Conservation (phyloP, 306 rosid species). For the barrel medic (Medicago truncatula) region DNA sequence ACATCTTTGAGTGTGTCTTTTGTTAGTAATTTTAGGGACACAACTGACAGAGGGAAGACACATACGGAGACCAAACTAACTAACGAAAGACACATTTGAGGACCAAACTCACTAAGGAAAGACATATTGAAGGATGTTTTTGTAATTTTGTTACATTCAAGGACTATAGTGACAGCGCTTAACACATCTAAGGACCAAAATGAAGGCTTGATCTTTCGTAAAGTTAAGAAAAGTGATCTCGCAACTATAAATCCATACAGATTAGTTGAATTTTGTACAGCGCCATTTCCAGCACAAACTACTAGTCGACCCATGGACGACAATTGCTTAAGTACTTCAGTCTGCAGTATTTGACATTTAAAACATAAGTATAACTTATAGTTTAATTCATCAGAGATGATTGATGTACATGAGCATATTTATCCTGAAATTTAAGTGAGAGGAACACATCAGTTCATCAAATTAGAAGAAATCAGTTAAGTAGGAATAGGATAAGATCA, state of each 20-base stretch:
- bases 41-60: not conserved
- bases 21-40: not conserved
- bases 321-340: conserved; percentile 91
- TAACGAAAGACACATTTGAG: not conserved
- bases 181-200: not conserved
- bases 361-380: conserved; percentile 39
- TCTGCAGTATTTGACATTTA: conserved; percentile 64
- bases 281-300: conserved; percentile 91
- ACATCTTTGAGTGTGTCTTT: not conserved
- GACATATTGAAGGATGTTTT: not conserved
- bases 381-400: conserved; percentile 40
- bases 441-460: not conserved
- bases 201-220: conserved; percentile 14
- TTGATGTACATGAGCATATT: conserved; percentile 27
- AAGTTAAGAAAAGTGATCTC: conserved; percentile 27
- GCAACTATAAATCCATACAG: conserved; percentile 61
- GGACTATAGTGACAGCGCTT: not conserved
- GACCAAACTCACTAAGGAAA: not conserved
- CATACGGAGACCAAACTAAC: not conserved
- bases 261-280: conserved; percentile 82
- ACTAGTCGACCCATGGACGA: conserved; percentile 94
- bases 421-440: conserved; percentile 28
- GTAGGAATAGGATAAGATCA: not conserved
- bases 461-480: conserved; percentile 15
- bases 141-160: not conserved